Base-by-base conservation (phyloP, 768 basidiomycete species). In the Xerocomus brunneocitrinus region DNA sequence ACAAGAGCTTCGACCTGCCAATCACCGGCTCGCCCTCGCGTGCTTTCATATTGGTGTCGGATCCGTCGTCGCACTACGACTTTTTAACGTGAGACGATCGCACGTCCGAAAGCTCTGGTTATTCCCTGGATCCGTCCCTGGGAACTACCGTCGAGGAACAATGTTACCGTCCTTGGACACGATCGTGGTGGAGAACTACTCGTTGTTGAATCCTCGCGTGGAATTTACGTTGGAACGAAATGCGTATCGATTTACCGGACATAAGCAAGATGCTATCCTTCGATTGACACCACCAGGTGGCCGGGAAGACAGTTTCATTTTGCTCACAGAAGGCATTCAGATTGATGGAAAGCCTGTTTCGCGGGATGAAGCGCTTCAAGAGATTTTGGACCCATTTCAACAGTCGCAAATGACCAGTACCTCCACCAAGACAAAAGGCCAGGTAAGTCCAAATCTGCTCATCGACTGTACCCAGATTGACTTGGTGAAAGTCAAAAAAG, bases 91-190 rank as follows among this genome's bases (percentile, higher is more conserved):
- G 32, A 62, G 65, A 47, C 70, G 65, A 2, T 50, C 62, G 13
- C 59, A 69, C 1, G 66, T 62, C n/a, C 62, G 65, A 19, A 71
- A 63, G 35, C 53, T 71, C 47, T 69, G 69, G 69, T 14, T 69
- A 6, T 60, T 67, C 47, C 69, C 67, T 4, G 52, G 46, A 12
- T 62, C 59, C 34, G 63, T 69, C 24, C 61, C 55, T 8, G 58
- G 59, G n/a, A 58, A 5, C 35, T 63, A 61, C 38, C 66, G 66
- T 42, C 57, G 54, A 19, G 47, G 19, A 32, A 56, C 50, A 22
- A 12, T 58, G 10, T 10, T 61, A 12, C 64, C 64, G 6, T 41
- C 65, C 34, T 45, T 65, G 54, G 66, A 68, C 43, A 66, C 65
- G 22, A 48, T 64, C 55, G 56, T 66, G 35, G 32, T 67, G 30